Evolutionary conservation across 257 asterid genomes (phyloP), one percentile per base, ranked within the genome.

Genomic region (Plectranthus barbatus): DNA sequence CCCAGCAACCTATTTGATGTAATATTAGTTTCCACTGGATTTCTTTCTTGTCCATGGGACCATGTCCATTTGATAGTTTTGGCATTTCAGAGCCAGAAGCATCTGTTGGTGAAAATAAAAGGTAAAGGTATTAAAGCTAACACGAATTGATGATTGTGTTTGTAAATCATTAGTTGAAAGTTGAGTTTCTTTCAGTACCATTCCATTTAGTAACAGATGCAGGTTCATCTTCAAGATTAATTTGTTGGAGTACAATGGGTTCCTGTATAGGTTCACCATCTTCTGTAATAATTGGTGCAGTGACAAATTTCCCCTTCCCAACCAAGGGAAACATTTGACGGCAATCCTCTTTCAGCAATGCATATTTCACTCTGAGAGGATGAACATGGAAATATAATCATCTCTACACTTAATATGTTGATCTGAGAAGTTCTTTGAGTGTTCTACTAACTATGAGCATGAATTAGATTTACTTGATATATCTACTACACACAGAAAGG

Each of bases 251-350:
- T 68, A 86, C 95, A 24, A 93, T 75, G 31, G 96, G 99, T 66
- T 93, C 99, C 64, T 63, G 70, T 58, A 76, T 82, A 75, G 96
- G 97, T 56, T 85, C 80, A 12, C 99, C 99, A 1, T 81, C 82
- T 75, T 93, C 96, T 9, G 94, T 84, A 54, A 93, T 79, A 73
- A 93, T 56, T 62, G 99, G 97, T 31, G 97, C 96, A 55, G 99
- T 93, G 40, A 93, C 80, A 69, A 76, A 87, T 48, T 77, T 87
- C 48, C 96, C 91, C 60, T 94, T 93, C 70, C 97, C 99, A 54
- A 93, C 76, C 80, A 90, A 78, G 36, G 92, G 90, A 79, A 90
- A 90, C 88, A 90, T 93, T 34, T 78, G 77, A 42, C 70, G 84
- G 60, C 99, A 93, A 62, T 79, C 91, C 70, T 86, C 91, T 77